Evolutionary conservation across 331 rosid species (phyloP).

Genomic region (Malus hybrid): DNA sequence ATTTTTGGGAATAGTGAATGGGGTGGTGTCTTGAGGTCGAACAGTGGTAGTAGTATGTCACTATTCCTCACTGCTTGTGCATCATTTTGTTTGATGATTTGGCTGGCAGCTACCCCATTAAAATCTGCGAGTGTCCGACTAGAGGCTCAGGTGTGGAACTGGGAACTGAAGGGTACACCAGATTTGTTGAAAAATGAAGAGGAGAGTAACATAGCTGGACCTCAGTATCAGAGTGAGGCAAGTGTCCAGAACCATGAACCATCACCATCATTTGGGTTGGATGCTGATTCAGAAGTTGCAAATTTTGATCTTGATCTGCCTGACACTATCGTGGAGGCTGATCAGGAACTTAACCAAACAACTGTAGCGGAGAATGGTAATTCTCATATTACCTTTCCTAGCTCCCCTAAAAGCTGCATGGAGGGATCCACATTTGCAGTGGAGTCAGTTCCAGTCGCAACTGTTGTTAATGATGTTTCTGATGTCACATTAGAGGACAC

Average conservation of each 20-base stretch:
- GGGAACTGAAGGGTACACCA: slow-evolving; percentile 29
- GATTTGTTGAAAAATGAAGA: slow-evolving; percentile 18
- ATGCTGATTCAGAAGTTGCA: slow-evolving; percentile 33
- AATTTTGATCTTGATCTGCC: slow-evolving; percentile 38
- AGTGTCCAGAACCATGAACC: slow-evolving; percentile 25
- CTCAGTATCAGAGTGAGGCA: slow-evolving; percentile 36
- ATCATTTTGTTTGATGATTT: slow-evolving; percentile 66
- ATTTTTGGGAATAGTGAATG: slow-evolving; percentile 85
- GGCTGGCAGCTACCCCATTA: slow-evolving; percentile 80
- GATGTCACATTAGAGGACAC: slow-evolving; percentile 23
- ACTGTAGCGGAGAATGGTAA: slow-evolving; percentile 27
- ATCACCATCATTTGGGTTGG: slow-evolving; percentile 17
- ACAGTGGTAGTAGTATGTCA: slow-evolving; percentile 49
- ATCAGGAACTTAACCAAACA: slow-evolving; percentile 28
- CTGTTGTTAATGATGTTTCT: slow-evolving; percentile 34
- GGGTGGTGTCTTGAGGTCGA: slow-evolving; percentile 70
- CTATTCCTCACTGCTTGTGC: slow-evolving; percentile 48
- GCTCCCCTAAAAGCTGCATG: slow-evolving; percentile 14
- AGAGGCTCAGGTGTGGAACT: slow-evolving; percentile 40
- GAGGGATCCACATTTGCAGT: slow-evolving; percentile 31
- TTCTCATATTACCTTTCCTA: slow-evolving; percentile 24
- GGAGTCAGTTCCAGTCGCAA: slow-evolving; percentile 33
- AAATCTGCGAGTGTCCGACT: slow-evolving; percentile 53
- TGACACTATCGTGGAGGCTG: slow-evolving; percentile 48
- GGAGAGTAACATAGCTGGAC: slow-evolving; percentile 29